Conservation (phyloP, 2,329 filamentous ascomycete genomes). For the Pseudogymnoascus sp. region DNA sequence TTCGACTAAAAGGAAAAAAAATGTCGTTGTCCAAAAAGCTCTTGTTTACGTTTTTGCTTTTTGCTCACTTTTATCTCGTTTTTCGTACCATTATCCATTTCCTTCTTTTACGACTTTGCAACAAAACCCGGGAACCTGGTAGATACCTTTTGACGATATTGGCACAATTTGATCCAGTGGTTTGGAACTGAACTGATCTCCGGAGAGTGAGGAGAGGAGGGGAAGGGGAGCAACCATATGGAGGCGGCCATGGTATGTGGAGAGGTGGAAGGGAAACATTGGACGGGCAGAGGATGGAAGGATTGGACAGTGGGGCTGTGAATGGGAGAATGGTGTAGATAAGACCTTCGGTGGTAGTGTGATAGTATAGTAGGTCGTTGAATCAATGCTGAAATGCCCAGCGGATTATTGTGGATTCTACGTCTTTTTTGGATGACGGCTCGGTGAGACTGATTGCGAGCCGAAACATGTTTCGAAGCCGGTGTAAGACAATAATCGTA, state of each 20-base stretch:
- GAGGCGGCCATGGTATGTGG: conserved; percentile 23
- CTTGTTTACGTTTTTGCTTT: neutral
- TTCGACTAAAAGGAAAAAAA: conserved; percentile 14
- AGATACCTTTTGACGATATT: conserved; percentile 26
- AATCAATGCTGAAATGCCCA: conserved; percentile 10
- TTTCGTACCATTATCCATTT: conserved; percentile 27
- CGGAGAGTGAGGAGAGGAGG: conserved; percentile 16
- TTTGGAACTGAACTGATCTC: conserved; percentile 21
- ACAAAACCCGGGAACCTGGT: conserved; percentile 23
- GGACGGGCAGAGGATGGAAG: conserved; percentile 25
- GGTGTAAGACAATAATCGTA: neutral
- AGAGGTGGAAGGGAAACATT: conserved; percentile 25
- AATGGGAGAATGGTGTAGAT: conserved; percentile 19
- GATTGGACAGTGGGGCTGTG: conserved; percentile 18
- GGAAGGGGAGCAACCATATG: conserved; percentile 18
- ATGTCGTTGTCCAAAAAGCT: conserved; percentile 5
- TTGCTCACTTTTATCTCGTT: conserved; percentile 1
- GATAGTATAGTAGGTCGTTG: conserved; percentile 14
- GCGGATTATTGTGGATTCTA: neutral
- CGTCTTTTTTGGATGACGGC: neutral
- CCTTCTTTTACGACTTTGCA: conserved; percentile 27
- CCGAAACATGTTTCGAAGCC: neutral
- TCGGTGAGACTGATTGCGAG: neutral
- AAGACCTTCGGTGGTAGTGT: conserved; percentile 25
- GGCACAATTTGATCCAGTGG: conserved; percentile 24